Evolutionary conservation across 2,329 filamentous ascomycete species (phyloP).

Genomic region (Calonectria hongkongensis): DNA sequence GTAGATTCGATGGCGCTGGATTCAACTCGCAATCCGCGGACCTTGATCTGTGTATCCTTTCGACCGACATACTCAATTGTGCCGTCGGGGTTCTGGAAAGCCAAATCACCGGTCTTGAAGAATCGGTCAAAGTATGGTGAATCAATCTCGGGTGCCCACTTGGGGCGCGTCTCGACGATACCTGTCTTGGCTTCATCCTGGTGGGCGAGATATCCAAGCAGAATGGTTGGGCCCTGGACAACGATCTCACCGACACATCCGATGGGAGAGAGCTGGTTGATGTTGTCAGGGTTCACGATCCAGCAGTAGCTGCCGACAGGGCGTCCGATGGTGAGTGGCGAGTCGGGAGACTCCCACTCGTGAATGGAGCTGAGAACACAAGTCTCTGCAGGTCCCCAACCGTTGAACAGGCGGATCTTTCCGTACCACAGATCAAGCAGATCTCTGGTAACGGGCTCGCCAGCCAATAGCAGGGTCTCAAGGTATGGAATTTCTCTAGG

Average conservation of each 20-base stretch:
- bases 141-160: conserved; percentile 45
- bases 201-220: conserved; percentile 50
- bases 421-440: conserved; percentile 44
- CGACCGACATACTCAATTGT: conserved; percentile 65
- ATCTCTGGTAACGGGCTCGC: conserved; percentile 36
- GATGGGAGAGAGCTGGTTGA: conserved; percentile 47
- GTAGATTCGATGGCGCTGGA: background rate
- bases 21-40: background rate
- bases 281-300: conserved; percentile 51
- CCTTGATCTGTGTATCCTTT: conserved; percentile 2
- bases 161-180: conserved; percentile 56
- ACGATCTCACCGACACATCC: conserved; percentile 54
- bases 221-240: conserved; percentile 53
- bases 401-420: conserved; percentile 38
- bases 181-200: conserved; percentile 46
- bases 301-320: conserved; percentile 38
- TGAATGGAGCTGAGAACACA: conserved; percentile 10
- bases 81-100: conserved; percentile 57
- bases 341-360: conserved; percentile 25
- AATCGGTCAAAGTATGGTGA: conserved; percentile 27
- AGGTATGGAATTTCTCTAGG: conserved; percentile 12
- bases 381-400: conserved; percentile 48
- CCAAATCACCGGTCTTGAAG: conserved; percentile 52
- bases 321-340: conserved; percentile 4
- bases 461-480: conserved; percentile 37